Evolutionary conservation across 169 alveolate genomes (phyloP), one percentile per base, ranked within the genome.

Genomic region (Plasmodium malariae): DNA sequence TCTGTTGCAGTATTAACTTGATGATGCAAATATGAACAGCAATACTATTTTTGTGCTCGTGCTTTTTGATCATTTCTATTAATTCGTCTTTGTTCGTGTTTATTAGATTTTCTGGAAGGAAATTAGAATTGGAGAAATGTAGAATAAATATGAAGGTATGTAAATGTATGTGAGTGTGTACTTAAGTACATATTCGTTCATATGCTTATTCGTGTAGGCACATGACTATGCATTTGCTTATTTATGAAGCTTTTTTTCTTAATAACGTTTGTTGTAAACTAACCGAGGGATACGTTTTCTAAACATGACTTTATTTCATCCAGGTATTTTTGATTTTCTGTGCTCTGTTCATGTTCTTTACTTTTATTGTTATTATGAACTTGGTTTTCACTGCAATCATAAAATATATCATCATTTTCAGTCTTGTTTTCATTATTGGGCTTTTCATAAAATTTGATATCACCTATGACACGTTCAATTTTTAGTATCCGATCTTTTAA

Each of bases 401-500:
- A 32, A 34, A 49, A 49, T 32, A 36, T 55, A 7, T 60, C 71
- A 30, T 45, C 43, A 17, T 45, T 21, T 26, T 7, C 43, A 43
- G 34, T 9, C 63, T 32, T 45, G 26, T 73, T 49, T 55, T 59
- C 55, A 26, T 26, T 28, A 21, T 28, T 30, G 3, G 9, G 49
- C 5, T 59, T 76, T 26, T 76, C 89, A 21, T 76, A 76, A 32
- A 76, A 63, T 40, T 60, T 76, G 40, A 76, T 76, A 49, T 68
- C 72, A 19, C 89, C 89, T 76, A 76, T 62, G 19, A 68, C 78
- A n/a, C 32, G 45, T 76, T 76, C 89, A 37, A 76, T 76, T 76
- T 30, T 76, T 19, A 62, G 28, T 76, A 76, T 60, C 28, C 89
- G 71, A 36, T 62, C 40, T 60, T 67, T 76, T 67, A 76, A 55